These are phyloP conservation scores for Solanum chacoense DNA, from an alignment of 305 asterid genomes.

Conservation along the genomic window DNA sequence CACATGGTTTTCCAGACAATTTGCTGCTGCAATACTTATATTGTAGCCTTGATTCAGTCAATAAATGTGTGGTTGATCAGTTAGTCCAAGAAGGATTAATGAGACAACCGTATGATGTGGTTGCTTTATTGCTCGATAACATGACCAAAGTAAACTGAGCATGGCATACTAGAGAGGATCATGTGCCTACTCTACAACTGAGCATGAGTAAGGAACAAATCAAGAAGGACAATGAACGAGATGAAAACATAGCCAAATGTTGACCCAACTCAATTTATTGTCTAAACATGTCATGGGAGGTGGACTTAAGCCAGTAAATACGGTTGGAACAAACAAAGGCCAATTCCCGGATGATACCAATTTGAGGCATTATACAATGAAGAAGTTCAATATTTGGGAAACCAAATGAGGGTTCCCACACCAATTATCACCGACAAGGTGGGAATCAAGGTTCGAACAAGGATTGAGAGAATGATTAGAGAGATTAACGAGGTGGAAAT, in stretches of 20 bases:
- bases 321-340: neutral
- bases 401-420: neutral
- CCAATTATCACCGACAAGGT: neutral
- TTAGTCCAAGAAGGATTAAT: too few relatives aligned
- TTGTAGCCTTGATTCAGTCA: too few relatives aligned
- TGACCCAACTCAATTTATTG: neutral
- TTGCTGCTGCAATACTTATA: too few relatives aligned
- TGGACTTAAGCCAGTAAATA: neutral
- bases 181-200: too few relatives aligned
- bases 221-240: too few relatives aligned
- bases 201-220: too few relatives aligned
- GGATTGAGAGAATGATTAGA: neutral
- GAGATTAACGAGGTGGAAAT: neutral
- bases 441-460: neutral
- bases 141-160: too few relatives aligned
- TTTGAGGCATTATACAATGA: neutral
- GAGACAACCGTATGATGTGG: too few relatives aligned
- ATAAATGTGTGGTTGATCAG: too few relatives aligned
- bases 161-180: too few relatives aligned
- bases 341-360: neutral
- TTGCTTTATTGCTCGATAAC: too few relatives aligned
- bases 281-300: neutral
- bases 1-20: too few relatives aligned
- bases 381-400: neutral
- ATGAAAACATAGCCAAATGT: neutral